Evolutionary conservation across 2,329 filamentous ascomycete genomes (phyloP), one percentile per base, ranked within the genome.

Genomic region (Colletotrichum ledebouriae): DNA sequence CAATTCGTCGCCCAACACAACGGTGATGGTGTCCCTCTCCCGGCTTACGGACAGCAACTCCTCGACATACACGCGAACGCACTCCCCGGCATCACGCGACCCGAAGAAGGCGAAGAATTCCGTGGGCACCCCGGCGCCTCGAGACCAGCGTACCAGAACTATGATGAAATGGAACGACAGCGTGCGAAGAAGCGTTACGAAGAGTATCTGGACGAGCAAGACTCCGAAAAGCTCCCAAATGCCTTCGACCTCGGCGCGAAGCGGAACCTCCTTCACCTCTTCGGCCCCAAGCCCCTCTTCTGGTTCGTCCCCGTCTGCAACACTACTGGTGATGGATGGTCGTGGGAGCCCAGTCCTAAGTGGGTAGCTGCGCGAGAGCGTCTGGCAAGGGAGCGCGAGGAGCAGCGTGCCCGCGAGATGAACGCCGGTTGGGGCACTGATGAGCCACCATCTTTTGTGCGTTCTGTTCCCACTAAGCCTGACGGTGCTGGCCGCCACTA

Each of bases 251-350:
- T 97, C 2, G 96, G 96, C 67, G 91, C 91, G 86, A 89, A 87
- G 66, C 87, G 86, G 47, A 99, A 99, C 77, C 78, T 98, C 5
- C 76, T 81, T 1, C 93, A 97, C 76, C 86, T 99, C 2, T 94
- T 99, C 72, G 96, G 96, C 0, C 87, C 88, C 0, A 87, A 83
- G 1, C 90, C 89, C 1, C 79, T 87, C 29, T 83, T 96, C 9
- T 98, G 96, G 95, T 81, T 85, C 33, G 70, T 98, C 1, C 96
- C 96, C 0, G 82, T 98, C 52, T 89, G 87, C 78, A 98, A 92
- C 75, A 97, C 94, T 2, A 92, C 89, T 0, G 95, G 95, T 39
- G 93, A 99, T 77, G 96, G 96, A 22, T 99, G 95, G 95, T 86
- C 85, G 50, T 99, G 96, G 96, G 94, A 98, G 74, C 87, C 94